Base-by-base conservation (phyloP, 2,329 filamentous ascomycete genomes). In the Cladosporium sp. region DNA sequence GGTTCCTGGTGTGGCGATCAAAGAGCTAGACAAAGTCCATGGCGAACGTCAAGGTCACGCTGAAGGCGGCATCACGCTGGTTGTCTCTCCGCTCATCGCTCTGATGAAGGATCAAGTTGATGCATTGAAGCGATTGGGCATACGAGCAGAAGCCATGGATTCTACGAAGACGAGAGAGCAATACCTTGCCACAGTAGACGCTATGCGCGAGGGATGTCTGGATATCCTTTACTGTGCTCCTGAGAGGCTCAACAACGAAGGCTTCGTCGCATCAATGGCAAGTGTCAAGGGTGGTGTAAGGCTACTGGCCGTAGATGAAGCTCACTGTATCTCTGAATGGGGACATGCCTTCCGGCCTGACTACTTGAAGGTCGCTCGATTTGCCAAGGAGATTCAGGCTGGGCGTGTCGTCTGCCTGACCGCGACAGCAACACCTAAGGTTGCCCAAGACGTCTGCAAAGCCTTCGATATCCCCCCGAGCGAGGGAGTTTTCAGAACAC, bases 71-170 rank as follows among this genome's bases (percentile, higher is more conserved):
- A 81, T 87, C 68, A 87, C 84, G 1, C 79, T 87, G 6, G 83
- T 87, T 2, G 83, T 87, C 1, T 87, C 84, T 0, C 85, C 85
- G 0, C 74, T 87, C 3, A 84, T 87, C 61, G 84, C 84, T 1
- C 71, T 87, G 63, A 87, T 87, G 85, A 87, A 87, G 71, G 85
- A 88, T 67, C 86, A 88, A 69, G 84, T 86, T 0, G 85, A 88
- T 68, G 81, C 82, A 1, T 77, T 88, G 24, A 77, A 80, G 57
- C 78, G 78, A 11, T 79, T 81, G 32, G 82, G 82, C 0, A 81
- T 88, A 11, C 71, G 80, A 11, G 86, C 85, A 10, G 86, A 85
- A 2, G 82, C 81, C 7, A 76, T 87, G 12, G 85, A 88, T 71
- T 88, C 85, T 0, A 85, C 81, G 4, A 87, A 86, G 69, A 80